Base-by-base conservation (phyloP, 441 rosid genomes). In the Kokia cookei region DNA sequence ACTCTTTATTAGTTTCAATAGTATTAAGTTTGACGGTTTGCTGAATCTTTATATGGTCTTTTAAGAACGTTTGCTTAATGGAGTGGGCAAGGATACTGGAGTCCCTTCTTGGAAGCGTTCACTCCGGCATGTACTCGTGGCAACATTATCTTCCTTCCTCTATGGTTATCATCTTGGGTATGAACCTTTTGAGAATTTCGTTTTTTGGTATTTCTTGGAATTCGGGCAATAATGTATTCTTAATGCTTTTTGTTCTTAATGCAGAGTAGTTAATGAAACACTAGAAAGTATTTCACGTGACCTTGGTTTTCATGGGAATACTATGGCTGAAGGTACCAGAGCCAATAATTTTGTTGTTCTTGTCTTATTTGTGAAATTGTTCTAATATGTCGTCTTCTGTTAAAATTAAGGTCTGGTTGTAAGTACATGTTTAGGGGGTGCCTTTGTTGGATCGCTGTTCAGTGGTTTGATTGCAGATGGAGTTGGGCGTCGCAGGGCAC, bases 401-500 rank as follows among this genome's bases (percentile, higher is more conserved):
- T 57, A 35, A 15, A 76, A 71, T 87, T 84, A 82, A 95, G 98
- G 99, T 75, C 84, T 96, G 71, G 99, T 93, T 78, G 99, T 96
- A 72, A 93, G 99, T 82, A 89, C 88, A 14, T 93, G 97, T 75
- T 85, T 95, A 80, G 99, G 90, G 15, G 99, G 99, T 67, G 98
- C 98, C 76, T 89, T 91, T 8, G 48, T 89, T 77, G 98, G 99
- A 80, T 95, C 95, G 45, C 66, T 95, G 75, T 86, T 93, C 76
- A 93, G 98, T 79, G 99, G 98, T 72, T 85, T 83, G 87, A 85
- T 95, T 43, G 93, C 97, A 2, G 99, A 95, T 82, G 94, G 95
- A 42, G 78, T 95, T 78, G 98, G 99, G 26, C 95, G 99, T 40
- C 89, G 97, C 71, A 82, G 91, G 85, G 88, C 96, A 61, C 93